Base-by-base conservation (phyloP, 768 basidiomycete genomes). In the Trametes cubensis region DNA sequence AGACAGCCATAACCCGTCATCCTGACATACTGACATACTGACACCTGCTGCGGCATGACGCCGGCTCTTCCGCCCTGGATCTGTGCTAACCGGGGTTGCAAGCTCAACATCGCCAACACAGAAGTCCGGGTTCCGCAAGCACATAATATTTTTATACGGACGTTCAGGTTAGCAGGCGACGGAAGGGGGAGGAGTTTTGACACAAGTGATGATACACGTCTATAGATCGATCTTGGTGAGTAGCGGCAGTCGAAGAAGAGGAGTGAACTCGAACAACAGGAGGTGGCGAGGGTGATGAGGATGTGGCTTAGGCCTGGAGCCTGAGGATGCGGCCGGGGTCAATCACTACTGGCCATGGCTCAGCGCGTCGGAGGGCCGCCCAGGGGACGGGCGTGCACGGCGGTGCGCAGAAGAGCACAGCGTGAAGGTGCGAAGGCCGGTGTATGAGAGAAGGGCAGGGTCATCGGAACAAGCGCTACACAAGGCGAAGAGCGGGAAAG, bases 141-240 rank as follows among this genome's bases (percentile, higher is more conserved):
- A 28, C 20, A 26, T 15, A 15, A 28, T 49, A 14, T 20, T 49
- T 49, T 49, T 28, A 14, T 26, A 34, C 34, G 34, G 10, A 10
- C n/a, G n/a, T 11, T 34, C 34, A 11, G 34, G 34, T 34, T 7
- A 28, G 28, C 34, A 34, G 34, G 34, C 34, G 34, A 34, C 6
- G 34, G 34, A 34, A 34, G 55, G 28, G 28, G 44, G 28, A n/a
- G n/a, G n/a, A n/a, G 21, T 59, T 59, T 59, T 51, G 41, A 7
- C 48, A 59, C 58, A 51, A 56, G 51, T 63, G 62, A 20, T 63
- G 52, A 63, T 63, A 63, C 62, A 63, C 51, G 56, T 63, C 62
- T 63, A 63, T 63, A 58, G 56, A 56, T 61, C 53, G 60, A 28
- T 23, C 34, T 41, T 21, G 34, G 30, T 40, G 52, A 20, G 52